These are phyloP conservation scores for Fonsecaea monophora DNA, from an alignment of 2,329 filamentous ascomycete genomes.

Conservation along the genomic window DNA sequence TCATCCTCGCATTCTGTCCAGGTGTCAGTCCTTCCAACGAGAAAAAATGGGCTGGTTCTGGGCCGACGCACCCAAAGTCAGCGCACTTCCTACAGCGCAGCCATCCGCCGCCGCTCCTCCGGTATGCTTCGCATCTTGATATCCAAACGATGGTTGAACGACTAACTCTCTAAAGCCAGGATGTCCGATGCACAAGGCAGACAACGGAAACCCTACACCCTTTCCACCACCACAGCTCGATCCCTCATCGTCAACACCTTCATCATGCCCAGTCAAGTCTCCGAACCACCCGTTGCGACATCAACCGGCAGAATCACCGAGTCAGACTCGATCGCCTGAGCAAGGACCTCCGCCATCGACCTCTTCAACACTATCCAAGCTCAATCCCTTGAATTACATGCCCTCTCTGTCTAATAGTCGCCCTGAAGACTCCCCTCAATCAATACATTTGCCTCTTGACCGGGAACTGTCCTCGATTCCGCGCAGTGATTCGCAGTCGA, in stretches of 20 bases:
- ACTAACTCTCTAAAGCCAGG: slow-evolving; percentile 8
- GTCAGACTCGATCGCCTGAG: background rate
- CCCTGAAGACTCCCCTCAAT: slow-evolving; percentile 68
- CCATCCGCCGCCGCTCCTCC: slow-evolving; percentile 58
- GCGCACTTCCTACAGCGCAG: slow-evolving; percentile 48
- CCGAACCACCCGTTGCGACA: slow-evolving; percentile 29
- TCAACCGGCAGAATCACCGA: background rate
- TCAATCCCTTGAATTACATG: slow-evolving; percentile 94
- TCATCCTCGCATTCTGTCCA: background rate
- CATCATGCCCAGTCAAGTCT: slow-evolving; percentile 43
- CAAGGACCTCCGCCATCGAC: slow-evolving; percentile 7
- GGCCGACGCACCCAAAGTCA: slow-evolving; percentile 60
- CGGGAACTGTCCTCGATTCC: slow-evolving; percentile 90
- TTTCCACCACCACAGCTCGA: slow-evolving; percentile 30
- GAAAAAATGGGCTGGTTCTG: slow-evolving; percentile 75
- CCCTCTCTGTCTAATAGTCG: slow-evolving; percentile 83
- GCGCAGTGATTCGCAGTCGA: slow-evolving; percentile 76
- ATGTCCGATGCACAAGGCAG: slow-evolving; percentile 72
- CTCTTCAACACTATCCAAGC: slow-evolving; percentile 65
- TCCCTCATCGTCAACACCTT: slow-evolving; percentile 42
- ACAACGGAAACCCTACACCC: slow-evolving; percentile 42
- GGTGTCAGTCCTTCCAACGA: background rate
- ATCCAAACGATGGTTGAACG: background rate
- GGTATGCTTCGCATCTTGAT: slow-evolving; percentile 3
- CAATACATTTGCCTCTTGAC: slow-evolving; percentile 73